A percentile compares a stretch with the other conserved stretches of the same genome.
phyloP scores from a whole-genome alignment of 331 rosid species.

The Saraca asoca region DNA sequence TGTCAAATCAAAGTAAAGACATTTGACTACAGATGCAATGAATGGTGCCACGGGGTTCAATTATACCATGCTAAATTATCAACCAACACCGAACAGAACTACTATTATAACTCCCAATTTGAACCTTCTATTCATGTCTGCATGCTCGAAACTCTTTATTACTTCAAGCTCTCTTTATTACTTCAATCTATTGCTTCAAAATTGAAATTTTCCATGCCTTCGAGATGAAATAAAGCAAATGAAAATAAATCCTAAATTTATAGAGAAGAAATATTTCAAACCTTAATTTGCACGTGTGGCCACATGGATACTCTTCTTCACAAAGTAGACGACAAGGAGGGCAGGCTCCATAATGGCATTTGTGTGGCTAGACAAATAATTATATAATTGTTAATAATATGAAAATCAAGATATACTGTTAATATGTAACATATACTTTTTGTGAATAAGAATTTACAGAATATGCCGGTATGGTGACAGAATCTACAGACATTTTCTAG shows the following conservation, averaged over 20 bases:
- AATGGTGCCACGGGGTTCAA: slow-evolving; percentile 4
- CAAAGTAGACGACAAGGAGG: slow-evolving; percentile 78
- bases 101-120: neutral
- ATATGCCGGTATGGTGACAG: slow-evolving; percentile 11
- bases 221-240: neutral
- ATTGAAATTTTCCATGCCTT: neutral
- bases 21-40: slow-evolving; percentile 5
- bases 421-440: slow-evolving; percentile 11
- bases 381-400: slow-evolving; percentile 35
- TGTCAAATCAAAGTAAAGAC: slow-evolving; percentile 21
- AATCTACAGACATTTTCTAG: slow-evolving; percentile 7
- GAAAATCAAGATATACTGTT: neutral
- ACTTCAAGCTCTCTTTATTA: slow-evolving; percentile 13
- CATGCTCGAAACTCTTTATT: slow-evolving; percentile 18
- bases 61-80: neutral
- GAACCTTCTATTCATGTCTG: slow-evolving; percentile 5
- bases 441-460: slow-evolving; percentile 9
- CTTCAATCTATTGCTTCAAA: slow-evolving; percentile 11
- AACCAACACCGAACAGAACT: neutral
- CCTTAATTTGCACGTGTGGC: slow-evolving; percentile 89
- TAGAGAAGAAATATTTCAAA: slow-evolving; percentile 37
- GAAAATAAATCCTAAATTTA: neutral
- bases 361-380: slow-evolving; percentile 74
- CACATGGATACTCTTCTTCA: slow-evolving; percentile 77
- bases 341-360: slow-evolving; percentile 97